Evolutionary conservation across 2,329 filamentous ascomycete species (phyloP).

Genomic region (Fusarium penzigii): DNA sequence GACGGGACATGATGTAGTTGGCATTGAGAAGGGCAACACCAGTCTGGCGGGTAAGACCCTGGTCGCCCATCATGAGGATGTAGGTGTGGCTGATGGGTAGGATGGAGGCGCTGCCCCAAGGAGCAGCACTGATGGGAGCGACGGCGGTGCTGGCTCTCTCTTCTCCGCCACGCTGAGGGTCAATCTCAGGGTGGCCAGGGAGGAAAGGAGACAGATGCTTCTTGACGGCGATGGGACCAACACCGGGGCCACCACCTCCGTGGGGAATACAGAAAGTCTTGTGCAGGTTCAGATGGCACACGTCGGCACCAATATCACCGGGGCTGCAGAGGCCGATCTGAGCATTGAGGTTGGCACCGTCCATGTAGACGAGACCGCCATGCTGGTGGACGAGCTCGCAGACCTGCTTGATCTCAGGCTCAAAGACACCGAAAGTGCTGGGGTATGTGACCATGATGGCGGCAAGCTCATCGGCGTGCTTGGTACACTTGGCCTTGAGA

Average conservation of each 20-base stretch:
- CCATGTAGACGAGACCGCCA: constrained; percentile 98
- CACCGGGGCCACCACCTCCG: constrained; percentile 89
- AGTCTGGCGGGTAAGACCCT: constrained; percentile 84
- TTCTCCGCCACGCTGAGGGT: constrained; percentile 30
- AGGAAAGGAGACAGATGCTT: constrained; percentile 76
- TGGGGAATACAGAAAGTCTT: constrained; percentile 99
- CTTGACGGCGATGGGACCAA: constrained; percentile 92
- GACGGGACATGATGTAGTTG: constrained; percentile 91
- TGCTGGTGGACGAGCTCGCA: constrained; percentile 83
- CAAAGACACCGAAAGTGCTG: constrained; percentile 91
- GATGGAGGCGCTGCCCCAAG: constrained; percentile 88
- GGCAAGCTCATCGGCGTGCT: constrained; percentile 81
- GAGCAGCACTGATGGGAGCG: constrained; percentile 50
- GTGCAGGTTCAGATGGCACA: constrained; percentile 96
- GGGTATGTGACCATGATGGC: constrained; percentile 98
- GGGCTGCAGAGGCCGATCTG: constrained; percentile 95
- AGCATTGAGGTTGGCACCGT: constrained; percentile 97
- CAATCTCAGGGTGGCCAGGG: constrained; percentile 26
- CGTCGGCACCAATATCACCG: constrained; percentile 94
- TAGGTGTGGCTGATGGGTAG: constrained; percentile 94
- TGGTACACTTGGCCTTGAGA: constrained; percentile 85
- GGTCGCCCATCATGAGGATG: constrained; percentile 79
- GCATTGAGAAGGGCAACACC: constrained; percentile 91
- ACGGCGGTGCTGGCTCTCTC: constrained; percentile 56
- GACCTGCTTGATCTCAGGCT: constrained; percentile 83